Evolutionary conservation across 2,329 filamentous ascomycete genomes (phyloP), one percentile per base, ranked within the genome.

Genomic region (Diatrype stigma): DNA sequence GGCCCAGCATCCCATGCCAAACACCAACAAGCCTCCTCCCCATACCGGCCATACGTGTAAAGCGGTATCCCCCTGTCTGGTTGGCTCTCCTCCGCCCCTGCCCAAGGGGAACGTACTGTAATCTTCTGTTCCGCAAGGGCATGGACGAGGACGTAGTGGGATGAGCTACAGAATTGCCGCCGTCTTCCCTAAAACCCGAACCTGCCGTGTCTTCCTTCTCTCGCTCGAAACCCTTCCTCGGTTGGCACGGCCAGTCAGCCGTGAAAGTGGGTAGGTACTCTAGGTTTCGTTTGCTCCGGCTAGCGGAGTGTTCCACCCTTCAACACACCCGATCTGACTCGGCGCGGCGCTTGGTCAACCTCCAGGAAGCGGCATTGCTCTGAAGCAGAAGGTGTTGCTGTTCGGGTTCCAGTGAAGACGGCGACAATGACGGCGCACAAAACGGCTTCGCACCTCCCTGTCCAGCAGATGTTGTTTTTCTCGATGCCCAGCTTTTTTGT

Each of bases 311-410:
- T 14, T 21, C n/a, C 8, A 11, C 46, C 19, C 26, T 16, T 35
- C 26, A 6, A 10, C n/a, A 21, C 34, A 30, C 35, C 28, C 14
- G 32, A 40, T 55, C 51, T 21, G 56, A 54, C 61, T 62, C 58
- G 65, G 51, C 62, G 58, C 63, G 63, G 64, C 65, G 57, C 56
- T 66, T 66, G 55, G 49, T 54, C 42, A 49, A 49, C 56, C 56
- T 57, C 54, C 48, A 22, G 45, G 47, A 46, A 59, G 53, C 51
- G 51, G 47, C 32, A 48, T 37, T 47, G 51, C 52, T 52, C 54
- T 52, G 45, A 48, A 47, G 48, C 28, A 21, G 42, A 51, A 46
- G 49, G 42, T n/a, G n/a, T n/a, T n/a, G n/a, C 50, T 49, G 45
- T 5, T 42, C 40, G 22, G n/a, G 40, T 23, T 14, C 46, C n/a